These are phyloP conservation scores for Termitomyces titanicus DNA, from an alignment of 768 basidiomycete species.

Conservation along the genomic window DNA sequence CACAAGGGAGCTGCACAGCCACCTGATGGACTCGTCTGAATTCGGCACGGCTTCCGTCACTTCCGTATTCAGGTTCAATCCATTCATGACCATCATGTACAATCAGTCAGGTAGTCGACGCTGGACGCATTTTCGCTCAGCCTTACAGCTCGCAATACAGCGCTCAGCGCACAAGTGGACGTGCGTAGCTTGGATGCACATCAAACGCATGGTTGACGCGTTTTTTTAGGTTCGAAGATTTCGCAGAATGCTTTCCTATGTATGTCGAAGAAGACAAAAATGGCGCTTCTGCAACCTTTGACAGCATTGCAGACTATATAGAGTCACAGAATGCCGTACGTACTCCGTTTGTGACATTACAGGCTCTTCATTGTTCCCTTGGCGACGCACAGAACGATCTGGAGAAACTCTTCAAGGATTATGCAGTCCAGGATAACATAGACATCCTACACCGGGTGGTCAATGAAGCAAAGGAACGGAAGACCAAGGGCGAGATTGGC, in stretches of 20 bases:
- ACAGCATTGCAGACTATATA: constrained; percentile 68
- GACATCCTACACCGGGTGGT: constrained; percentile 70
- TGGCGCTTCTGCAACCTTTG: constrained; percentile 55
- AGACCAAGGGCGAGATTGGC: constrained; percentile 41
- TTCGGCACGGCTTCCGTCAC: too few species aligned
- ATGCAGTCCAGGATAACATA: constrained; percentile 64
- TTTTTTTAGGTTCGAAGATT: constrained; percentile 47
- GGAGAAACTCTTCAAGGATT: constrained; percentile 66
- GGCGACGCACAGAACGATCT: constrained; percentile 47
- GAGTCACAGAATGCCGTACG: constrained; percentile 55
- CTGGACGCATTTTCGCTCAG: constrained; percentile 55
- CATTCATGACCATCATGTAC: constrained; percentile 27
- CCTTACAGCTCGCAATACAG: constrained; percentile 52
- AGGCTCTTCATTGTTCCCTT: not conserved
- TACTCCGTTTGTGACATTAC: constrained; percentile 18
- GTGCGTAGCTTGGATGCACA: constrained; percentile 24
- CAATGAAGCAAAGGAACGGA: constrained; percentile 58
- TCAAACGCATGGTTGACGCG: not conserved
- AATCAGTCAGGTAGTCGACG: constrained; percentile 47
- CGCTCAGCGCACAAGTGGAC: constrained; percentile 58
- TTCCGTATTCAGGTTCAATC: too few species aligned
- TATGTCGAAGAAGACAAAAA: constrained; percentile 67
- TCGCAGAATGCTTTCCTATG: constrained; percentile 61
- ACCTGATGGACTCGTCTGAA: constrained; percentile 2
- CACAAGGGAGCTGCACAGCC: constrained; percentile 8